Base-by-base conservation (phyloP, 179 eudicot species). In the Beta lomatogona region DNA sequence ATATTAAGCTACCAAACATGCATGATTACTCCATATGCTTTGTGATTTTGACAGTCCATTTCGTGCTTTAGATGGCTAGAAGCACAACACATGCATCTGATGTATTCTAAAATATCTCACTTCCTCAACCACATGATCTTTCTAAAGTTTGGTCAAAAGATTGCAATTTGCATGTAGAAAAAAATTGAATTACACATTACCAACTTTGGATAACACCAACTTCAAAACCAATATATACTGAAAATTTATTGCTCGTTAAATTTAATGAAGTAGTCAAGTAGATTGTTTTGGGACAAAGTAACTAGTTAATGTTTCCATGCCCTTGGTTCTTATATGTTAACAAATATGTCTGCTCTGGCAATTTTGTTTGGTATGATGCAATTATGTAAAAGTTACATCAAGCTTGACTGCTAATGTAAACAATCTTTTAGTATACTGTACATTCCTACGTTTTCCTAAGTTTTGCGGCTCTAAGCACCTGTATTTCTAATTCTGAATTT, bases 151-250 rank as follows among this genome's bases (percentile, higher is more conserved):
- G 73, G 73, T 78, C 73, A 78, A 78, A 78, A 78, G 73, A 66
- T 25, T 25, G 28, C 28, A 25, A 25, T 25, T 52, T 53, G 50
- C 64, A 53, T 25, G 58, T 53, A 50, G n/a, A 66, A 52, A 52
- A 25, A 25, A 31, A 52, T 25, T 64, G 57, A 64, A 25, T 50
- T 68, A 77, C 80, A 77, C 72, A 25, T 65, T 67, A 66, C 64
- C 80, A 25, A 53, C 80, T 78, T 66, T 78, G 53, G 80, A 78
- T 66, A 36, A 77, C 28, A 66, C 18, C 80, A 66, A 78, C 15
- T 63, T 48, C 45, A 3, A 6, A 52, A 73, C 52, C 76, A 25
- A 10, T 25, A 25, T 22, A 64, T 6, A 9, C 6, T 64, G 68
- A 64, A 25, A 25, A 11, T 64, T 15, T 64, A 10, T 64, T 64